A percentile compares a stretch with the other conserved stretches of the same genome.
Conservation (phyloP, 257 asterid species). For the Nemophila menziesii region DNA sequence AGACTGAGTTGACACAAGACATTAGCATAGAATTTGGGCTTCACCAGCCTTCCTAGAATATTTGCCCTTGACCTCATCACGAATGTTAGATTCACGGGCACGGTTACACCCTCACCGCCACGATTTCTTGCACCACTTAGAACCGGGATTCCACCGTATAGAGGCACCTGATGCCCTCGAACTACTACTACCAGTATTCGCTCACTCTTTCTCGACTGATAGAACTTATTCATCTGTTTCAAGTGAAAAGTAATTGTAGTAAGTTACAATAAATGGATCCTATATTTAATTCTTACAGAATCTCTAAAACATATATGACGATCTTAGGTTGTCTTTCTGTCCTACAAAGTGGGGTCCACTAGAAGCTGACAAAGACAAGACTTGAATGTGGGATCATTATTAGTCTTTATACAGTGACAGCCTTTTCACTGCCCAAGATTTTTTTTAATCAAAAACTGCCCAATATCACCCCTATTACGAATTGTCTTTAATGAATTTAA, state of each 20-base stretch:
- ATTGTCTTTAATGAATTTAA: too few relatives aligned
- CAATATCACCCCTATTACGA: too few relatives aligned
- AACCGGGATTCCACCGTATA: constrained; percentile 67
- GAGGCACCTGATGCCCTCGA: constrained; percentile 68
- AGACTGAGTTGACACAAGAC: constrained; percentile 39
- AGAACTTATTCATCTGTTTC: constrained; percentile 51
- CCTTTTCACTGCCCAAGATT: not conserved
- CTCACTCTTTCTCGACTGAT: constrained; percentile 56
- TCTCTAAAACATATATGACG: too few relatives aligned
- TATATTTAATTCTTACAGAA: too few relatives aligned
- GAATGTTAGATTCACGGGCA: constrained; percentile 64
- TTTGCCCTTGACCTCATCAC: constrained; percentile 63
- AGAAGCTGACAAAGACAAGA: not conserved
- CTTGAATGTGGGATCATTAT: too few relatives aligned
- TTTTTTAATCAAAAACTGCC: too few relatives aligned
- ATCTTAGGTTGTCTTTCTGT: too few relatives aligned
- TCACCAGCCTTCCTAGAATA: constrained; percentile 68
- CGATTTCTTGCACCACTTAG: constrained; percentile 27
- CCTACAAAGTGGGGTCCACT: too few relatives aligned
- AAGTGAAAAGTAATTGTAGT: too few relatives aligned
- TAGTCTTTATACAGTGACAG: not conserved
- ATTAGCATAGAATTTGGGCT: constrained; percentile 40
- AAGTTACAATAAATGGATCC: too few relatives aligned
- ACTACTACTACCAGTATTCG: constrained; percentile 37
- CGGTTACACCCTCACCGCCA: constrained; percentile 23